phyloP scores from a whole-genome alignment of 164 flowering plant species.

The Santalum album region DNA sequence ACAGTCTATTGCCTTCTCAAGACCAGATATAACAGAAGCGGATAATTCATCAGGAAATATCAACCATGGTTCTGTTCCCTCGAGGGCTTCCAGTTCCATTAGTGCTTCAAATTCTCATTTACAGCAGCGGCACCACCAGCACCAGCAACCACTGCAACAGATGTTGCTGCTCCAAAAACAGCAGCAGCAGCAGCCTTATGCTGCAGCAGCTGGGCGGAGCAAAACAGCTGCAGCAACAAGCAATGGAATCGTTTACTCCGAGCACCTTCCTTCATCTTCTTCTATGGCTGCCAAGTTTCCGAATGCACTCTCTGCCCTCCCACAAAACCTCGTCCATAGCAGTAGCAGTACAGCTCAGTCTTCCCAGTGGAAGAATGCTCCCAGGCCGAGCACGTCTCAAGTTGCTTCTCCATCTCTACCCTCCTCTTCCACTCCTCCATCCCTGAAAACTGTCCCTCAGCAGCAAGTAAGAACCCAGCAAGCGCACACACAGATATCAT shows the following conservation, averaged over 20 bases:
- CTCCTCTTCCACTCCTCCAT: conserved; percentile 28
- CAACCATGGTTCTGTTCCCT: conserved; percentile 33
- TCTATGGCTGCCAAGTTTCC: conserved; percentile 51
- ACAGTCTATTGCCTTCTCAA: conserved; percentile 65
- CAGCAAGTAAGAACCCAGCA: conserved; percentile 50
- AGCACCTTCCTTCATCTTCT: conserved; percentile 42
- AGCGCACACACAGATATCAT: conserved; percentile 69
- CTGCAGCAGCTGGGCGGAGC: conserved; percentile 34
- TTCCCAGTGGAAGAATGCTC: conserved; percentile 67
- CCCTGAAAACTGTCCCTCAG: conserved; percentile 51
- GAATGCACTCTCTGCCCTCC: conserved; percentile 40
- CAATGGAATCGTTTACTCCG: conserved; percentile 47
- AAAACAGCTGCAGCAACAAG: conserved; percentile 37
- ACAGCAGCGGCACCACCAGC: conserved; percentile 16
- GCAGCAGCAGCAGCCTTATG: conserved; percentile 35
- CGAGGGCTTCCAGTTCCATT: conserved; percentile 29
- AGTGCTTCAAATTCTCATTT: conserved; percentile 28
- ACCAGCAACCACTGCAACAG: conserved; percentile 19
- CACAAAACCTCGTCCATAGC: conserved; percentile 48
- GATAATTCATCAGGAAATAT: conserved; percentile 52
- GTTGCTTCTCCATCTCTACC: conserved; percentile 27
- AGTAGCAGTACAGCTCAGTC: conserved; percentile 50
- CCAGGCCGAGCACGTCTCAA: conserved; percentile 34
- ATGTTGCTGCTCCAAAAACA: conserved; percentile 37
- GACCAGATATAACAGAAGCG: conserved; percentile 45